Evolutionary conservation across 345 rosid genomes (phyloP), one percentile per base, ranked within the genome.

Genomic region (Brassica nigra): DNA sequence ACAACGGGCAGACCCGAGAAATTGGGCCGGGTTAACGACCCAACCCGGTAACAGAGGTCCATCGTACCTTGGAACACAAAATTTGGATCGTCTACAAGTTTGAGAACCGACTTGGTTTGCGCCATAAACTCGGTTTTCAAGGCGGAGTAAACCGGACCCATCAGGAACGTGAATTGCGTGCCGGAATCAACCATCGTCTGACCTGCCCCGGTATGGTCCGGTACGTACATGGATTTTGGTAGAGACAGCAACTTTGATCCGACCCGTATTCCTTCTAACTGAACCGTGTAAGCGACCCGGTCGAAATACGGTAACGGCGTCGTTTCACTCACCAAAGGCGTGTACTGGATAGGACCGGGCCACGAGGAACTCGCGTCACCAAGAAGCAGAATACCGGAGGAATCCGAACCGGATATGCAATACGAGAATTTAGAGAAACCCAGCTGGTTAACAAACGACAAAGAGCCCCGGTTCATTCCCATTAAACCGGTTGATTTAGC

Each of bases 121-220:
- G 58, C 49, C 4, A 84, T 14, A 75, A 86, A 92, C 70, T 92
- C 97, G 27, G 66, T 79, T 83, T 55, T 87, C 54, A 91, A 68
- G 0, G 92, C 91, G 0, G 83, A 71, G 67, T 91, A 91, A 74
- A 87, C 94, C 75, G 89, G 86, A 12, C 97, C 92, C 76, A 91
- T 7, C 10, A 91, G 29, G 73, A 91, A 91, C 0, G 92, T 85
- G 70, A 90, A 91, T 1, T 91, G 97, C 27, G 97, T 91, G 15
- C 94, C 97, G 55, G 97, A 90, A 77, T 91, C 97, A 0, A 91
- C 87, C 89, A 87, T 91, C 0, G 97, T 91, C 77, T 91, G 97
- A 61, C 97, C 97, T 0, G 97, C 97, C 16, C 94, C 97, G 29
- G 97, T 91, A 65, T 91, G 94, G 66, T 91, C 97, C 54, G 91